These are phyloP conservation scores for Laetiporus sulphureus DNA, from an alignment of 1,284 basidiomycete species.

Conservation along the genomic window DNA sequence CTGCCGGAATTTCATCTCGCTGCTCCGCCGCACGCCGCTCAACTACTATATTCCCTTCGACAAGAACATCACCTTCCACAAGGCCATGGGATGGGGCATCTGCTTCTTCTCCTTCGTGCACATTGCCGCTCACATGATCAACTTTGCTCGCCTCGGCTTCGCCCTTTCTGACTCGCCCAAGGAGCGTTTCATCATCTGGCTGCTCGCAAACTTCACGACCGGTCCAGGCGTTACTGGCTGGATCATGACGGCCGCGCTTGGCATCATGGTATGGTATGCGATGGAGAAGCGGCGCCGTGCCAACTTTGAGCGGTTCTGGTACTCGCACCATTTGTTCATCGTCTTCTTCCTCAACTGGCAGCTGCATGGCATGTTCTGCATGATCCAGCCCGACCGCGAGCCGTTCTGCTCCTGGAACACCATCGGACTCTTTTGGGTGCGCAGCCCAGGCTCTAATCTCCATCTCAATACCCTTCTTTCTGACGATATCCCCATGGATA, in stretches of 20 bases:
- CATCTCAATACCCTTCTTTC: background rate
- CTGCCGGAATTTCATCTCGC: conserved; percentile 85
- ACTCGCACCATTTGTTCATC: conserved; percentile 84
- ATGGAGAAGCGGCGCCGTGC: conserved; percentile 69
- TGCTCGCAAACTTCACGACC: conserved; percentile 73
- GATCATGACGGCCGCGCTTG: conserved; percentile 76
- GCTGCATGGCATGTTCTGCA: conserved; percentile 91
- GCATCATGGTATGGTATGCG: conserved; percentile 77
- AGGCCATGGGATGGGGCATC: conserved; percentile 83
- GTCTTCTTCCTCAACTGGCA: conserved; percentile 90
- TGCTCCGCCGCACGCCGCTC: conserved; percentile 75
- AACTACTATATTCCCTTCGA: conserved; percentile 86
- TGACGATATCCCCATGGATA: background rate
- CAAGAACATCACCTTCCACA: conserved; percentile 85
- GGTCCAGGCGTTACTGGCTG: conserved; percentile 90
- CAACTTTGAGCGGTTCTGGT: conserved; percentile 86
- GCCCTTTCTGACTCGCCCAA: conserved; percentile 43
- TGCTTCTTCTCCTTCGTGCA: conserved; percentile 70
- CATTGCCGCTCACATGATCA: conserved; percentile 72
- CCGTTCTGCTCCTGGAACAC: conserved; percentile 79
- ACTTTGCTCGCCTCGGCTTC: conserved; percentile 67
- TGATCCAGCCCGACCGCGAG: conserved; percentile 84
- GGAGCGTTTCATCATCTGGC: conserved; percentile 58
- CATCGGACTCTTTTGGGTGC: conserved; percentile 91
- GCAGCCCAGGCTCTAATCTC: conserved; percentile 8